Evolutionary conservation across 1,284 basidiomycete genomes (phyloP).

Genomic region (Ustilago cynodontis): DNA sequence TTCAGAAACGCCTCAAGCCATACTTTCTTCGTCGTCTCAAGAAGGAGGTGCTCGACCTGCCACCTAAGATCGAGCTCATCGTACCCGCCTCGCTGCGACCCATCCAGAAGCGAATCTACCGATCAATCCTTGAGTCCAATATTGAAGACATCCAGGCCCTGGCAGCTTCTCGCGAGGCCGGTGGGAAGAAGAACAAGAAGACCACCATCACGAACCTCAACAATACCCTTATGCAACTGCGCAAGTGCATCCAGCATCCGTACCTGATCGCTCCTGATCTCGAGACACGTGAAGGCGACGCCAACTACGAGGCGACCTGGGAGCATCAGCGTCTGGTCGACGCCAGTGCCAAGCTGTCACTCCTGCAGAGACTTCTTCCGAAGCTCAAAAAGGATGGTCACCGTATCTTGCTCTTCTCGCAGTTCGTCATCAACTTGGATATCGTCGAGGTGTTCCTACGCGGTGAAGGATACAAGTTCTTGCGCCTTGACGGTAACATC

Average conservation of each 20-base stretch:
- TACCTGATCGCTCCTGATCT: conserved; percentile 86
- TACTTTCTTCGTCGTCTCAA: conserved; percentile 95
- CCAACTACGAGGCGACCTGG: conserved; percentile 75
- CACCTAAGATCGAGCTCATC: conserved; percentile 83
- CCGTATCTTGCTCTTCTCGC: conserved; percentile 65
- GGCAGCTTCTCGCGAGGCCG: conserved; percentile 29
- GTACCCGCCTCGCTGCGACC: conserved; percentile 90
- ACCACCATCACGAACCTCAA: conserved; percentile 52
- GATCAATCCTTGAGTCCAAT: conserved; percentile 68
- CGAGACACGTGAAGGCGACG: conserved; percentile 75
- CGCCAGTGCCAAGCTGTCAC: conserved; percentile 80
- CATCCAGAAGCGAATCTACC: conserved; percentile 89
- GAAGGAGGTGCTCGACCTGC: conserved; percentile 89
- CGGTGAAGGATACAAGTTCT: conserved; percentile 65
- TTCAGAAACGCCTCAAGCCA: conserved; percentile 82
- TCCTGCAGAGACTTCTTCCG: conserved; percentile 67
- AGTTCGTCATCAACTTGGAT: conserved; percentile 69
- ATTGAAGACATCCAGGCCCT: conserved; percentile 59
- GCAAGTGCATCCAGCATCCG: conserved; percentile 65
- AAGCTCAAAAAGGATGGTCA: conserved; percentile 68
- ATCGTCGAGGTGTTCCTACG: conserved; percentile 68
- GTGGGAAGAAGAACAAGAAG: conserved; percentile 33
- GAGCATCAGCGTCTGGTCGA: conserved; percentile 84
- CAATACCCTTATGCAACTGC: conserved; percentile 66
- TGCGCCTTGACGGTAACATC: conserved; percentile 61